These are phyloP conservation scores for Brettanomyces custersianus DNA, from an alignment of 805 yeast genomes.

Conservation along the genomic window DNA sequence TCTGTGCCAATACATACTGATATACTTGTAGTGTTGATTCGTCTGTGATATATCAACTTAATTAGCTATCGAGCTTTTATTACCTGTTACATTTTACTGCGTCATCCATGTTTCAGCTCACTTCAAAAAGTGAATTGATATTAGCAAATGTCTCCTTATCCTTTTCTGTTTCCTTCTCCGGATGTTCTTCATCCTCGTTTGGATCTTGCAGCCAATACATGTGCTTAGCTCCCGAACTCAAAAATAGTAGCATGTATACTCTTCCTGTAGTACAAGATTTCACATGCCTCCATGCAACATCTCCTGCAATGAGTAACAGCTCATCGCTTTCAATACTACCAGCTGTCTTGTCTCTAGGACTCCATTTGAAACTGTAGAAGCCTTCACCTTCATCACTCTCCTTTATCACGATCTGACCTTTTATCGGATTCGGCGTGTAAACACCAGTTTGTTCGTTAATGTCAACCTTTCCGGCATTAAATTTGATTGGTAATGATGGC, in stretches of 20 bases:
- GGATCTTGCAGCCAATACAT: conserved; percentile 73
- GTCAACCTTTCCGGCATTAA: conserved; percentile 73
- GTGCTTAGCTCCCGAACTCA: conserved; percentile 31
- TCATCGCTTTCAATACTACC: conserved; percentile 43
- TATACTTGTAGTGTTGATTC: too few relatives aligned
- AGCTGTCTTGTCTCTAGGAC: conserved; percentile 46
- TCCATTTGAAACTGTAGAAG: conserved; percentile 65
- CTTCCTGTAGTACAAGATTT: conserved; percentile 68
- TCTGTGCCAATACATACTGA: too few relatives aligned
- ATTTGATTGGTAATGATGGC: conserved; percentile 26
- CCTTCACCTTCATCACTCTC: conserved; percentile 64
- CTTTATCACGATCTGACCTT: conserved; percentile 55
- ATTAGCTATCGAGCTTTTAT: too few relatives aligned
- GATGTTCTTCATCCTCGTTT: conserved; percentile 54
- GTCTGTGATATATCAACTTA: too few relatives aligned
- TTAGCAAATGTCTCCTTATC: conserved; percentile 43
- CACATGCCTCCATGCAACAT: conserved; percentile 68
- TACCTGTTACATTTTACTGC: too few relatives aligned
- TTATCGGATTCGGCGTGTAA: conserved; percentile 64
- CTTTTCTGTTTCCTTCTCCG: conserved; percentile 44
- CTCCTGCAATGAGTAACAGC: conserved; percentile 74
- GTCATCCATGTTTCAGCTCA: neutral
- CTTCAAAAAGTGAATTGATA: conserved; percentile 36
- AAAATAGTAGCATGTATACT: conserved; percentile 37
- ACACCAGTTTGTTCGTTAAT: conserved; percentile 51